A percentile compares a stretch with the other conserved stretches of the same genome.
phyloP scores from a whole-genome alignment of 2,329 filamentous ascomycete genomes.

The Neonectria ditissima region DNA sequence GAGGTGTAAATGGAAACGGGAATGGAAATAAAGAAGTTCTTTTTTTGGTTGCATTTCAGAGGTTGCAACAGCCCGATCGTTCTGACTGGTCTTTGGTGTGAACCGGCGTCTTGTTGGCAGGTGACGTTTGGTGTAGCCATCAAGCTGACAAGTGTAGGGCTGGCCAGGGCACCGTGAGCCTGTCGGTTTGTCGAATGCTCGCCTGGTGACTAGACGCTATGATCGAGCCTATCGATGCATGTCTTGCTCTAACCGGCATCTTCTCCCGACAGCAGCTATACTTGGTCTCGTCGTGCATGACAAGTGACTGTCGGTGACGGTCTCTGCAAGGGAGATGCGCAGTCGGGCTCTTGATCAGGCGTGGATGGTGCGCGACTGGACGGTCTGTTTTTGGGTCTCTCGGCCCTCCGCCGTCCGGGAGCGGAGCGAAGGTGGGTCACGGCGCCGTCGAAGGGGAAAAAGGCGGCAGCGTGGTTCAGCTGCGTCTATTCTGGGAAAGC shows the following conservation, averaged over 20 bases:
- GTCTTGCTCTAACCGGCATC: conserved; percentile 3
- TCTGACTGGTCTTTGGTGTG: background rate
- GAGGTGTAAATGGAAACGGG: conserved; percentile 43
- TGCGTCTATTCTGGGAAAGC: background rate
- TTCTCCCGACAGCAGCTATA: background rate
- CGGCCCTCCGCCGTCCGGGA: conserved; percentile 6
- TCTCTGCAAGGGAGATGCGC: conserved; percentile 4
- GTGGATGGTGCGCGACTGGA: background rate
- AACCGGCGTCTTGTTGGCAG: background rate
- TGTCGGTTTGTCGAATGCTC: background rate
- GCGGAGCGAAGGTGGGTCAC: conserved; percentile 31
- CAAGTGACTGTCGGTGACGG: conserved; percentile 17
- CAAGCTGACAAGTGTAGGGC: conserved; percentile 27
- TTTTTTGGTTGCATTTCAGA: conserved; percentile 23
- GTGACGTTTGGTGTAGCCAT: conserved; percentile 8
- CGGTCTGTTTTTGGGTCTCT: background rate
- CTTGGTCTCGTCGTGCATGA: background rate
- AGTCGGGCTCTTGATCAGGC: background rate
- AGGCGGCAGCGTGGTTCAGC: background rate
- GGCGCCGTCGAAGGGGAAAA: conserved; percentile 32
- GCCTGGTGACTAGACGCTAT: background rate
- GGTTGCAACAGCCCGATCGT: background rate
- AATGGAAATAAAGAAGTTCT: conserved; percentile 36
- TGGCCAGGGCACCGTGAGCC: conserved; percentile 6
- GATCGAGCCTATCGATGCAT: background rate